Percentiles rank a stretch among this genome's conserved stretches.
These are phyloP conservation scores for Saccharomyces eubayanus DNA, from an alignment of 805 yeast genomes.

Conservation along the genomic window DNA sequence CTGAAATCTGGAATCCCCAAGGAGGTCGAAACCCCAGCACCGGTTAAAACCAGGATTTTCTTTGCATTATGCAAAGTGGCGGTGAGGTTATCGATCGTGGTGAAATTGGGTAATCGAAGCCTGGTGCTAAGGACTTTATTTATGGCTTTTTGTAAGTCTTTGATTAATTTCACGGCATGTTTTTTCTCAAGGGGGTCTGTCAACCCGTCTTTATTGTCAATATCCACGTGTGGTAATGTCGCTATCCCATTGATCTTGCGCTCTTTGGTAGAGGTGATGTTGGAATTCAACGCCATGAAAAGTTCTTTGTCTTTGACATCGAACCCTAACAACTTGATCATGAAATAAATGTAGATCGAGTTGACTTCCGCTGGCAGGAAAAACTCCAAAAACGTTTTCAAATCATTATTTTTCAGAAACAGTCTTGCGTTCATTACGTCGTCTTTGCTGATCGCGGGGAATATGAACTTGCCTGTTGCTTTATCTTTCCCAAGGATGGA, in stretches of 20 bases:
- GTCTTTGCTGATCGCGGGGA: conserved; percentile 36
- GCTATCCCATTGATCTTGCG: background rate
- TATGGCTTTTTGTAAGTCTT: conserved; percentile 54
- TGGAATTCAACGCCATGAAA: conserved; percentile 26
- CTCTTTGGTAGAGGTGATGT: conserved; percentile 10
- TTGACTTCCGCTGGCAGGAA: conserved; percentile 56
- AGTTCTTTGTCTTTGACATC: conserved; percentile 30
- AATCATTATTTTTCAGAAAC: conserved; percentile 53
- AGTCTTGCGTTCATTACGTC: conserved; percentile 41
- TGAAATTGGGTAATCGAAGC: conserved; percentile 43
- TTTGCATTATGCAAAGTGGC: conserved; percentile 45
- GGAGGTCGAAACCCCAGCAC: conserved; percentile 89
- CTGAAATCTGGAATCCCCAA: conserved; percentile 90
- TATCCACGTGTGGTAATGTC: conserved; percentile 15
- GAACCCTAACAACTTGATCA: conserved; percentile 61
- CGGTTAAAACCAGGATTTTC: conserved; percentile 69
- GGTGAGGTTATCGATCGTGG: conserved; percentile 51
- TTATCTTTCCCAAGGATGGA: conserved; percentile 17
- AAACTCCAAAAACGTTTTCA: conserved; percentile 47
- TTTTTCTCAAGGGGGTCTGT: conserved; percentile 36
- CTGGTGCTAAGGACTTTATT: conserved; percentile 52
- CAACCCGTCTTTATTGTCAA: conserved; percentile 7
- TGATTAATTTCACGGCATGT: conserved; percentile 40
- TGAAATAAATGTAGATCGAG: conserved; percentile 45
- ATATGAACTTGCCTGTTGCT: conserved; percentile 26